phyloP scores from a whole-genome alignment of 345 rosid species.

The Erodium maritimum region DNA sequence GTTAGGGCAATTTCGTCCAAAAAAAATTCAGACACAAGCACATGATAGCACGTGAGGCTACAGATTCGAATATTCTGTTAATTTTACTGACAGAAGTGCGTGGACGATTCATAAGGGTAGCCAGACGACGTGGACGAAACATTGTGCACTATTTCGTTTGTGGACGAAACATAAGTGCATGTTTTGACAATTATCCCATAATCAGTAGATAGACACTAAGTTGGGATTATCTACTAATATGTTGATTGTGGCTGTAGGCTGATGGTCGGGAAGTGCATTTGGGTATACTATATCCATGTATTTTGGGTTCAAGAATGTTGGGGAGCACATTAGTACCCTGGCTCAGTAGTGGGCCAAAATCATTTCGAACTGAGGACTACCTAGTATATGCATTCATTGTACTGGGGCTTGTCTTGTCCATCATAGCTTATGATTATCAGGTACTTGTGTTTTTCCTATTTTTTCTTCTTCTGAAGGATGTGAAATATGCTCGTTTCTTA shows the following conservation, averaged over 20 bases:
- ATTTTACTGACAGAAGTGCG: no score
- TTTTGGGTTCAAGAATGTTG: slow-evolving; percentile 87
- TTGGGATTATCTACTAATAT: no score
- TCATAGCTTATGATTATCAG: slow-evolving; percentile 92
- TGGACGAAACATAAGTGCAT: no score
- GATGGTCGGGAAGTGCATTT: slow-evolving; percentile 87
- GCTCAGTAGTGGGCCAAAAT: slow-evolving; percentile 51
- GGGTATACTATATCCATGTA: slow-evolving; percentile 71
- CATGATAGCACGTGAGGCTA: no score
- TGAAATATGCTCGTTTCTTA: not conserved
- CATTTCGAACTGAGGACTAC: slow-evolving; percentile 71
- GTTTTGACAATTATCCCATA: no score
- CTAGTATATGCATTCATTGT: slow-evolving; percentile 43
- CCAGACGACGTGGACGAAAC: no score
- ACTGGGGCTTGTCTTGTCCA: slow-evolving; percentile 54
- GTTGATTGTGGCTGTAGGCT: slow-evolving; percentile 38
- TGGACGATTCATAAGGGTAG: no score
- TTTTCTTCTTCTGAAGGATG: not conserved
- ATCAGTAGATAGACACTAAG: not conserved
- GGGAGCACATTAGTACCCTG: slow-evolving; percentile 87
- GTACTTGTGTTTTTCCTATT: slow-evolving; percentile 20
- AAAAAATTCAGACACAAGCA: no score
- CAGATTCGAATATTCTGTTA: no score
- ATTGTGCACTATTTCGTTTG: no score
- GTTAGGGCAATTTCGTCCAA: no score